Conservation (phyloP, 2,329 filamentous ascomycete species). For the Pestalotiopsis sp. region DNA sequence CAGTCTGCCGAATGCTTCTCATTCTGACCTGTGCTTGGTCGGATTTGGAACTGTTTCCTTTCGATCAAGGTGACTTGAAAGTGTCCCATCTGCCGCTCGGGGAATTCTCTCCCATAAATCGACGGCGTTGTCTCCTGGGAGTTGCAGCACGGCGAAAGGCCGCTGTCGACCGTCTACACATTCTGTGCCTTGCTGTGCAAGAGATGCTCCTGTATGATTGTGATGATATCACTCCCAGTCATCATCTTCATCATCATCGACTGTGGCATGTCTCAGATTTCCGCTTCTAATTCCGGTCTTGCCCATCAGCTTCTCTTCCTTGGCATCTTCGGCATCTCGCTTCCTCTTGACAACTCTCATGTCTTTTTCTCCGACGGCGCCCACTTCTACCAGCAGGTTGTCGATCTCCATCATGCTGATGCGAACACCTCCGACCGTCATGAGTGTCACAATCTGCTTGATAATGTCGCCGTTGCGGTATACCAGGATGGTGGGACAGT, state of each 20-base stretch:
- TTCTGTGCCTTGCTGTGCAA: neutral
- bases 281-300: conserved; percentile 53
- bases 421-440: conserved; percentile 73
- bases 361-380: conserved; percentile 78
- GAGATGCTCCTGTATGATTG: neutral
- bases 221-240: conserved; percentile 54
- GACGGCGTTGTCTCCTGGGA: no score
- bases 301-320: conserved; percentile 57
- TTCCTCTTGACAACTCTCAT: conserved; percentile 71
- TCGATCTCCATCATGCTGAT: conserved; percentile 78
- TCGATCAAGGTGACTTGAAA: neutral
- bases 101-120: no score
- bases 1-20: neutral
- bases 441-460: conserved; percentile 88
- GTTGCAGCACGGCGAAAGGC: no score
- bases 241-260: conserved; percentile 56
- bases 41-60: neutral
- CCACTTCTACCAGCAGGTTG: conserved; percentile 77
- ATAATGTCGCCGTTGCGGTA: conserved; percentile 93
- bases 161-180: neutral
- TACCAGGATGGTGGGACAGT: conserved; percentile 90
- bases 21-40: neutral
- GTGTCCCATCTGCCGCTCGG: no score
- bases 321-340: conserved; percentile 61
- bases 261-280: conserved; percentile 46